Conservation (phyloP, 192 early-diverging fungal species). For the Paraglomus brasilianum region DNA sequence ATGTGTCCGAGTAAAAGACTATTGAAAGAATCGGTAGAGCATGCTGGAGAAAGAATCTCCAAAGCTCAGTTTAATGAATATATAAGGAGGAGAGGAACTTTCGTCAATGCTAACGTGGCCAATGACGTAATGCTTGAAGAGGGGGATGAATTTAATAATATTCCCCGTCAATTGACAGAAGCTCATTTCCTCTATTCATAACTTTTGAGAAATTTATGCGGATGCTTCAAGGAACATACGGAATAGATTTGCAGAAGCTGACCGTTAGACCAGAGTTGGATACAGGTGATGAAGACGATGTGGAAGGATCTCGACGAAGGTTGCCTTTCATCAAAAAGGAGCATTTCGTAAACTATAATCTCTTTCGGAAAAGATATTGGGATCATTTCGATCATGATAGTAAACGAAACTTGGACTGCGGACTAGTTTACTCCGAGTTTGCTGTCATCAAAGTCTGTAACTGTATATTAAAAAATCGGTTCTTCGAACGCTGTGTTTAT, state of each 20-base stretch:
- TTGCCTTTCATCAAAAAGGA: background rate
- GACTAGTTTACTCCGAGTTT: constrained; percentile 9
- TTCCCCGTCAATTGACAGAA: constrained; percentile 1
- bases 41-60: constrained; percentile 7
- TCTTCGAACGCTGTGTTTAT: background rate
- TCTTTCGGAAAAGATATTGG: constrained; percentile 23
- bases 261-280: background rate
- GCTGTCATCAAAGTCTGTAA: constrained; percentile 10
- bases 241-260: background rate
- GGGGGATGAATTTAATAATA: background rate
- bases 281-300: background rate
- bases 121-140: constrained; percentile 16
- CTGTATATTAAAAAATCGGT: background rate
- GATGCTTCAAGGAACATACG: constrained; percentile 22
- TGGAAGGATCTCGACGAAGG: background rate
- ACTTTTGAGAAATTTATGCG: constrained; percentile 9
- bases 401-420: background rate
- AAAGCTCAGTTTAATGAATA: constrained; percentile 1
- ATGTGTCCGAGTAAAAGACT: constrained; percentile 12
- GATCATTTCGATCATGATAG: background rate
- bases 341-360: background rate
- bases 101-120: background rate
- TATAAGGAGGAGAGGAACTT: background rate
- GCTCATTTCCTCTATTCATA: constrained; percentile 19
- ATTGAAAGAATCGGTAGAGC: background rate